Conservation (phyloP, 805 yeast species). For the Starmerella potacharoeniae region DNA sequence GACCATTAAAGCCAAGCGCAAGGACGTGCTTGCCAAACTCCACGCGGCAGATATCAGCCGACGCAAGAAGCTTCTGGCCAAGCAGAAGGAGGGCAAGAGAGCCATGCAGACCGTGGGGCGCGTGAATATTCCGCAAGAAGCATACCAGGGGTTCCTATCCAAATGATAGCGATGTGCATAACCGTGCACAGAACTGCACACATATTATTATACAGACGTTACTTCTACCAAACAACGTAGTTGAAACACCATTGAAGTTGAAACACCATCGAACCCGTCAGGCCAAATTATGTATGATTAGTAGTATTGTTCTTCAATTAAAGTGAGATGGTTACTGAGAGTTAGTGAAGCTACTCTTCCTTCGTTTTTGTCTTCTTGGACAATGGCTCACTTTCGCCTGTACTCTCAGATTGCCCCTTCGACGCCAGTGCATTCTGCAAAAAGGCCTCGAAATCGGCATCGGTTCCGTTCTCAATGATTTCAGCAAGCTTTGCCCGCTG, state of each 20-base stretch:
- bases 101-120: slow-evolving; percentile 68
- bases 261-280: too few species aligned
- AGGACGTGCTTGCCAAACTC: slow-evolving; percentile 85
- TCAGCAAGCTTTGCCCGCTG: slow-evolving; percentile 55
- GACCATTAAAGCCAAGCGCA: slow-evolving; percentile 83
- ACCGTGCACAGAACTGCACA: neutral
- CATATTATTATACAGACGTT: neutral
- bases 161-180: neutral
- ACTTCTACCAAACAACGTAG: too few species aligned
- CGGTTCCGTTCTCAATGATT: slow-evolving; percentile 69
- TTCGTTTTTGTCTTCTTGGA: neutral
- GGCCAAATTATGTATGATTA: too few species aligned
- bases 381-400: neutral
- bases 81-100: slow-evolving; percentile 91
- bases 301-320: too few species aligned
- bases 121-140: slow-evolving; percentile 68
- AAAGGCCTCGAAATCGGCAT: slow-evolving; percentile 58
- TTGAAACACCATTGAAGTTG: too few species aligned
- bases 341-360: neutral
- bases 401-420: neutral
- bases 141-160: slow-evolving; percentile 71
- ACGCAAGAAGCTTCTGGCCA: slow-evolving; percentile 72
- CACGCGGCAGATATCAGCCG: slow-evolving; percentile 91
- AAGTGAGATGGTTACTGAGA: neutral
- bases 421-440: slow-evolving; percentile 46